Conservation (phyloP, 306 rosid species). For the Oxytropis ochrocephala region DNA sequence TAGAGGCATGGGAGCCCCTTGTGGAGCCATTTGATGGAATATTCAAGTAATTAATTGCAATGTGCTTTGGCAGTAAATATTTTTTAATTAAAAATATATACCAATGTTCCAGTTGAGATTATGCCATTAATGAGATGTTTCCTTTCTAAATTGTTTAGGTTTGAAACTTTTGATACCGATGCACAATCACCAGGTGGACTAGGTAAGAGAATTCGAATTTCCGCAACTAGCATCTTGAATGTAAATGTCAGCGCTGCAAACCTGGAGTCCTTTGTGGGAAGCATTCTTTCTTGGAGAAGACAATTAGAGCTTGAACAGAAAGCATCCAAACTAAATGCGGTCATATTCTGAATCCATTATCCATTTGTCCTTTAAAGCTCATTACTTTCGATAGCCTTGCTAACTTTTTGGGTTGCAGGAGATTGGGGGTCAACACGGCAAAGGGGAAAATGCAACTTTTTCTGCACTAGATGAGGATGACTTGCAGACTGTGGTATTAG, state of each 20-base stretch:
- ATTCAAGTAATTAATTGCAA: constrained; percentile 59
- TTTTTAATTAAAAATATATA: background rate
- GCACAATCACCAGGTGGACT: constrained; percentile 49
- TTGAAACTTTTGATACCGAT: constrained; percentile 77
- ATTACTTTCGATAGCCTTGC: constrained; percentile 12
- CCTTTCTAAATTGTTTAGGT: constrained; percentile 45
- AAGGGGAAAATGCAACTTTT: constrained; percentile 50
- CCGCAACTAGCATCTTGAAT: constrained; percentile 80
- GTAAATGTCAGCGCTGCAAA: constrained; percentile 85
- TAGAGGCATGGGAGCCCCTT: constrained; percentile 98
- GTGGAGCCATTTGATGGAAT: constrained; percentile 98
- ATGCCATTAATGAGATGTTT: constrained; percentile 8
- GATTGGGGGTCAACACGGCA: constrained; percentile 37
- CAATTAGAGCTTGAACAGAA: constrained; percentile 83
- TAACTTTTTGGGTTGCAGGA: constrained; percentile 49
- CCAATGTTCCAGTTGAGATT: background rate
- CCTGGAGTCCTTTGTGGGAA: constrained; percentile 67
- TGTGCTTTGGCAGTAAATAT: background rate
- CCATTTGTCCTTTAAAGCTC: constrained; percentile 12
- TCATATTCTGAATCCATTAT: constrained; percentile 23
- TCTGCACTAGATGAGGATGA: constrained; percentile 96
- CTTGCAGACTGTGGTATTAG: constrained; percentile 74
- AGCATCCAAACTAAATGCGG: constrained; percentile 65
- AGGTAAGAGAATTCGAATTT: constrained; percentile 81
- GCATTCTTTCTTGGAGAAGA: constrained; percentile 83